Percentiles rank a stretch among this genome's conserved stretches.
These are phyloP conservation scores for sweet orange (Citrus sinensis) DNA, from an alignment of 345 rosid genomes.

Conservation along the genomic window DVS_A1.0 CM039164.1:183501-184000, in stretches of 20 bases:
- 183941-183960: slow-evolving; percentile 46
- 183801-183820: slow-evolving; percentile 83
- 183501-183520: slow-evolving; percentile 86
- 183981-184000: slow-evolving; percentile 41
- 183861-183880: slow-evolving; percentile 77
- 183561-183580: slow-evolving; percentile 57
- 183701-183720: slow-evolving; percentile 78
- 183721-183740: slow-evolving; percentile 69
- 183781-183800: slow-evolving; percentile 76
- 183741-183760: slow-evolving; percentile 47
- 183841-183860: slow-evolving; percentile 83
- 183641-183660: slow-evolving; percentile 75
- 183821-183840: slow-evolving; percentile 81
- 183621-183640: slow-evolving; percentile 61
- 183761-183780: slow-evolving; percentile 52
- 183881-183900: slow-evolving; percentile 84
- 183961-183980: slow-evolving; percentile 76
- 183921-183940: slow-evolving; percentile 61
- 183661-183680: slow-evolving; percentile 80
- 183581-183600: slow-evolving; percentile 93
- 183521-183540: slow-evolving; percentile 82
- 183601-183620: slow-evolving; percentile 84
- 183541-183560: slow-evolving; percentile 56
- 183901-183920: slow-evolving; percentile 57
- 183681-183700: slow-evolving; percentile 64